phyloP scores from a whole-genome alignment of 176 grass and related monocot species.

The Ananas comosus region DNA sequence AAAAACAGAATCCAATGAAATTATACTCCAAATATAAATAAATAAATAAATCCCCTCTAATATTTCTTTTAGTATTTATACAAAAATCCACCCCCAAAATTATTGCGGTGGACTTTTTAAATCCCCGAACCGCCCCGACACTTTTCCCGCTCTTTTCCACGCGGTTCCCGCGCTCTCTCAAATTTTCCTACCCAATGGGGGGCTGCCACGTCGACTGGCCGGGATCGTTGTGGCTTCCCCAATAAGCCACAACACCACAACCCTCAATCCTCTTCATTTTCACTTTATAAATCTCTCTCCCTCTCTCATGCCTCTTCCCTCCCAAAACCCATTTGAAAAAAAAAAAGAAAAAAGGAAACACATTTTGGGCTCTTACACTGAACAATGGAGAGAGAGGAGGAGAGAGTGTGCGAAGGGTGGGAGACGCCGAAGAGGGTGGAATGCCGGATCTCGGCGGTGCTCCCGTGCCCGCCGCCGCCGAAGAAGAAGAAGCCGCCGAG shows the following conservation, averaged over 20 bases:
- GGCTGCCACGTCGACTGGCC: conserved; percentile 27
- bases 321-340: conserved; percentile 47
- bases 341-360: conserved; percentile 14
- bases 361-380: too few species aligned
- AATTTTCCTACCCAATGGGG: conserved; percentile 3
- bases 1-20: conserved; percentile 27
- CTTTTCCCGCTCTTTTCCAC: conserved; percentile 25
- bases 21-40: neutral
- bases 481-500: conserved; percentile 44
- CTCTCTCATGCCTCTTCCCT: conserved; percentile 36
- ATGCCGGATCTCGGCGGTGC: conserved; percentile 49
- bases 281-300: neutral
- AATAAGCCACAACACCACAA: conserved; percentile 17
- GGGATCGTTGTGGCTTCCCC: conserved; percentile 31
- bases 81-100: conserved; percentile 3
- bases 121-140: neutral
- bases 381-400: conserved; percentile 2
- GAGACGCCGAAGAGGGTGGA: conserved; percentile 80
- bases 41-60: neutral
- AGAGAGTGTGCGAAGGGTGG: conserved; percentile 37
- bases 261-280: conserved; percentile 23
- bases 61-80: neutral
- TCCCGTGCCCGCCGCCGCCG: conserved; percentile 58
- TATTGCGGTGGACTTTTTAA: conserved; percentile 9
- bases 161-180: conserved; percentile 16